Conservation (phyloP, 192 early-diverging fungal species). For the Chytriomyces confervae region DNA sequence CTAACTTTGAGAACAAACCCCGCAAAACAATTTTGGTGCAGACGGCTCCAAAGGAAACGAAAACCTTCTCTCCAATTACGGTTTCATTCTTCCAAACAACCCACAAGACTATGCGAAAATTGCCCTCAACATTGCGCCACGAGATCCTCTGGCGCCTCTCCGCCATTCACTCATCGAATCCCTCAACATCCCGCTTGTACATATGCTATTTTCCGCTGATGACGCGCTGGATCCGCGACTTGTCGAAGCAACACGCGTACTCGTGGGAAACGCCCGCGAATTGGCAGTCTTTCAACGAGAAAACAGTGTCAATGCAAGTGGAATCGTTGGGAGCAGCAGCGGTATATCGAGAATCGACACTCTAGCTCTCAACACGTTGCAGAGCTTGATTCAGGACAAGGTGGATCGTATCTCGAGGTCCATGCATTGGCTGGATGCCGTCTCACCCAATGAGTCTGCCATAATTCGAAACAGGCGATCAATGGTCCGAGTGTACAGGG, state of each 20-base stretch:
- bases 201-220: slow-evolving; percentile 54
- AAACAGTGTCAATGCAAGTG: not conserved
- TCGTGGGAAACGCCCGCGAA: slow-evolving; percentile 48
- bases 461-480: not conserved
- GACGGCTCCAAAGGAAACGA: slow-evolving; percentile 61
- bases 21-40: not conserved
- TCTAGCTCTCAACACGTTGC: slow-evolving; percentile 28
- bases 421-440: not conserved
- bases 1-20: not conserved
- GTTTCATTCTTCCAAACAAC: slow-evolving; percentile 55
- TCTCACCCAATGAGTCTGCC: not conserved
- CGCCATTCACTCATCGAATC: not conserved
- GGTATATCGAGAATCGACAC: slow-evolving; percentile 29
- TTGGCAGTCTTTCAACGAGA: slow-evolving; percentile 20
- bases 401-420: not conserved
- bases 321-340: not conserved
- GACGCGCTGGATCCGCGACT: slow-evolving; percentile 26
- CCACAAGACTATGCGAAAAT: slow-evolving; percentile 60
- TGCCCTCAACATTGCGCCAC: slow-evolving; percentile 43
- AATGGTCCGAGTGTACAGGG: not conserved
- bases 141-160: slow-evolving; percentile 39
- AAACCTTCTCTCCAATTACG: slow-evolving; percentile 60
- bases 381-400: slow-evolving; percentile 31
- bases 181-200: slow-evolving; percentile 28
- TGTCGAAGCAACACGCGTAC: slow-evolving; percentile 35